Conservation (phyloP, 331 rosid genomes). For the Quercus tomentella region DNA sequence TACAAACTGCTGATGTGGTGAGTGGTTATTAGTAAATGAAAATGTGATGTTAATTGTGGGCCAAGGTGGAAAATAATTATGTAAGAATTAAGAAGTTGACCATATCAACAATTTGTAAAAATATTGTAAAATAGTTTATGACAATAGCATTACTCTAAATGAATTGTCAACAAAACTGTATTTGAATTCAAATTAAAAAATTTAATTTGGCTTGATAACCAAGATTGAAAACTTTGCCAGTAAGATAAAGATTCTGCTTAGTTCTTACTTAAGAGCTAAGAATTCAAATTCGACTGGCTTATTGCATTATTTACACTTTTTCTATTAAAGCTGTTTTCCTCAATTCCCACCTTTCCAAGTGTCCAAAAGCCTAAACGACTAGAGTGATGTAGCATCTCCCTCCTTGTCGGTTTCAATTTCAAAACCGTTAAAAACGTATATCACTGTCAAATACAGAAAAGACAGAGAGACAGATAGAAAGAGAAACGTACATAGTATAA, state of each 20-base stretch:
- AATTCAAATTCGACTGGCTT: not conserved
- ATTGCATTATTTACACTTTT: not conserved
- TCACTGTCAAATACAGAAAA: not conserved
- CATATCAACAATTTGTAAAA: too few relatives aligned
- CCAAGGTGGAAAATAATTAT: rapidly evolving
- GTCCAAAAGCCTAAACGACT: not conserved
- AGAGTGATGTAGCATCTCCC: conserved; percentile 23
- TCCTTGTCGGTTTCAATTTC: conserved; percentile 44
- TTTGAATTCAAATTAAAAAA: too few relatives aligned
- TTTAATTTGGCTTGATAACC: too few relatives aligned
- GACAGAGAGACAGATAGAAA: not conserved
- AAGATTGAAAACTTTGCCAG: too few relatives aligned
- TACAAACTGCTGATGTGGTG: rapidly evolving
- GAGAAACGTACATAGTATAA: not conserved
- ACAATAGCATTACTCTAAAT: rapidly evolving
- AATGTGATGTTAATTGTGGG: rapidly evolving
- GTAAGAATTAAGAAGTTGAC: too few relatives aligned
- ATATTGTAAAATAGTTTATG: too few relatives aligned
- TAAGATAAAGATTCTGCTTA: too few relatives aligned
- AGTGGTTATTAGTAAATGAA: too few relatives aligned
- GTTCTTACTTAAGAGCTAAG: too few relatives aligned
- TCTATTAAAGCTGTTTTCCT: not conserved
- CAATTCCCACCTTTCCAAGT: conserved; percentile 5
- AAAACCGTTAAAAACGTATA: conserved; percentile 18
- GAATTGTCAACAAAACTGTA: too few relatives aligned